Evolutionary conservation across 1,284 basidiomycete genomes (phyloP).

Genomic region (Puccinia hordei): DNA sequence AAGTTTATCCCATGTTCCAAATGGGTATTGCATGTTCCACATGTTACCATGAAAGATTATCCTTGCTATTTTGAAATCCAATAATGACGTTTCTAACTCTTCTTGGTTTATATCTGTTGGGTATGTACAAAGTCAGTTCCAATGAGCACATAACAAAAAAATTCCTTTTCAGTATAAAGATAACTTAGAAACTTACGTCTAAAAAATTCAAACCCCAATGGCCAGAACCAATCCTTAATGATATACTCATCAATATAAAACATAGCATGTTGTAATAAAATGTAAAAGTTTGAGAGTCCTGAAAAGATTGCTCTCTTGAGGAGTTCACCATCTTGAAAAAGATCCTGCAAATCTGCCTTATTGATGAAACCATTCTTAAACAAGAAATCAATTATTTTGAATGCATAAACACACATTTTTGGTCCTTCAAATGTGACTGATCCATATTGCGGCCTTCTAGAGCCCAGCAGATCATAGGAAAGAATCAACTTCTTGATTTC

Average conservation of each 20-base stretch:
- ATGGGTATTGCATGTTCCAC: background rate
- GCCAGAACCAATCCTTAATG: background rate
- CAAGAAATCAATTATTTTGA: background rate
- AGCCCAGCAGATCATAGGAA: background rate
- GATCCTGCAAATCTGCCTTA: background rate
- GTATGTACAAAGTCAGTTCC: background rate
- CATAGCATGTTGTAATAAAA: background rate
- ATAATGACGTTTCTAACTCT: background rate
- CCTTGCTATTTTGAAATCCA: background rate
- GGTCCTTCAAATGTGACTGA: background rate
- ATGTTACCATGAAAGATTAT: background rate
- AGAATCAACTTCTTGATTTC: background rate
- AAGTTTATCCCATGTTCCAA: background rate
- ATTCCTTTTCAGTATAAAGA: background rate
- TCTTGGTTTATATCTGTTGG: background rate
- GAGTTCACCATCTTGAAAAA: background rate
- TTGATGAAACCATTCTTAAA: constrained; percentile 6
- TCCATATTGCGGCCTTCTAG: background rate
- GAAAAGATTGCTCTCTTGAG: background rate
- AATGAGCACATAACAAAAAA: background rate
- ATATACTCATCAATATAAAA: background rate
- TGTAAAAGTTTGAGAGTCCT: background rate
- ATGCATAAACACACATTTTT: background rate
- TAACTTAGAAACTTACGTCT: background rate
- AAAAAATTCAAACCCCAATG: background rate